A percentile compares a stretch with the other conserved stretches of the same genome.
phyloP scores from a whole-genome alignment of 805 yeast genomes.

The Millerago galiae region DNA sequence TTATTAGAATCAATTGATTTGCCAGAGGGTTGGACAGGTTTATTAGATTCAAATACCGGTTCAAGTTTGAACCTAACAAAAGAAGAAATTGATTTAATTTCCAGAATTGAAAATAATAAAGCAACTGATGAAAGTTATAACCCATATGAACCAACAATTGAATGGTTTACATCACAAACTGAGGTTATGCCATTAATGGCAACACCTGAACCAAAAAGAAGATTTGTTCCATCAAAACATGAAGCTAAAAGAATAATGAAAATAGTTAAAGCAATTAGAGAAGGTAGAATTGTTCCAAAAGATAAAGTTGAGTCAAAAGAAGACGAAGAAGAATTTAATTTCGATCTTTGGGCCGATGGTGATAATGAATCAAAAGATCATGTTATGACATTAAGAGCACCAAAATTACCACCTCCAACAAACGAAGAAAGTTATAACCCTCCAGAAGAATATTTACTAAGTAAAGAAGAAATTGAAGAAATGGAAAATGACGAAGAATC shows the following conservation, averaged over 20 bases:
- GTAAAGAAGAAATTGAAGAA: slow-evolving; percentile 75
- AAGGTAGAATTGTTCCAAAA: slow-evolving; percentile 86
- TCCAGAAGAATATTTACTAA: slow-evolving; percentile 86
- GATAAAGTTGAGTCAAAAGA: slow-evolving; percentile 43
- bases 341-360: slow-evolving; percentile 83
- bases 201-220: slow-evolving; percentile 93
- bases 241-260: slow-evolving; percentile 97
- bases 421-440: slow-evolving; percentile 96
- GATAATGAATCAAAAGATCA: slow-evolving; percentile 61
- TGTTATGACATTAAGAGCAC: slow-evolving; percentile 89
- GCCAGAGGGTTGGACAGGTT: slow-evolving; percentile 99
- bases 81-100: slow-evolving; percentile 85
- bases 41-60: slow-evolving; percentile 87
- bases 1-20: slow-evolving; percentile 84
- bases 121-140: slow-evolving; percentile 72
- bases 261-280: slow-evolving; percentile 92
- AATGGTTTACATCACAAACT: slow-evolving; percentile 85
- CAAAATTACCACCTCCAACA: slow-evolving; percentile 93
- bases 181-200: slow-evolving; percentile 92
- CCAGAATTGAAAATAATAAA: slow-evolving; percentile 79
- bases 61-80: slow-evolving; percentile 69
- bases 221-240: slow-evolving; percentile 94
- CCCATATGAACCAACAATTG: slow-evolving; percentile 91
- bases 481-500: slow-evolving; percentile 62
- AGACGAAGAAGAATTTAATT: slow-evolving; percentile 47